Evolutionary conservation across 768 basidiomycete species (phyloP).

Genomic region (Tulasnella sp.): DNA sequence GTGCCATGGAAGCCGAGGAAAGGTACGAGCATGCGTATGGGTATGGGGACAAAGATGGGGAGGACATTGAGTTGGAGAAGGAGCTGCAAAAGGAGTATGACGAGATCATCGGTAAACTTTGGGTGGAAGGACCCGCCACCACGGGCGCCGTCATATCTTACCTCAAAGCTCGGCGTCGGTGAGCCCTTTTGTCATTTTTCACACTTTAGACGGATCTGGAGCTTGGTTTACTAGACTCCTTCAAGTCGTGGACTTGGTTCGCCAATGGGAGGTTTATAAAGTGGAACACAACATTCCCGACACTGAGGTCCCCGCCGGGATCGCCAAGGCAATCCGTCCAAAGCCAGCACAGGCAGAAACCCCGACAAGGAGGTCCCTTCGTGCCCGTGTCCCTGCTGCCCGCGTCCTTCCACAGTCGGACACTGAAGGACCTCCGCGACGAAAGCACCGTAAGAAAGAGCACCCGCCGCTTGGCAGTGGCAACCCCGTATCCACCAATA

Average conservation of each 20-base stretch:
- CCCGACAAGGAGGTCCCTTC: background rate
- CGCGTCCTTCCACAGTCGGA: background rate
- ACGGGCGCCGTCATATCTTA: constrained; percentile 17
- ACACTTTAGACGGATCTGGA: background rate
- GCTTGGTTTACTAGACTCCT: constrained; percentile 5
- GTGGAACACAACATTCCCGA: constrained; percentile 7
- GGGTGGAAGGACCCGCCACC: constrained; percentile 11
- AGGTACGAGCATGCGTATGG: constrained; percentile 17
- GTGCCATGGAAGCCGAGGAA: constrained; percentile 7
- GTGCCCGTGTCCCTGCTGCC: background rate
- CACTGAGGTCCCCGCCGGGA: background rate
- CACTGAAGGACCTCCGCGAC: background rate
- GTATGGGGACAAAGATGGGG: constrained; percentile 18
- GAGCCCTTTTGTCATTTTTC: background rate
- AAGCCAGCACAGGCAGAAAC: background rate
- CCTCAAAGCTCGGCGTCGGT: constrained; percentile 10
- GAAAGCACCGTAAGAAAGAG: background rate
- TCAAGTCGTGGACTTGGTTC: constrained; percentile 13
- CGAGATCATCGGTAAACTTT: constrained; percentile 11
- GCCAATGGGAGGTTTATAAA: constrained; percentile 18
- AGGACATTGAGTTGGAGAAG: constrained; percentile 19
- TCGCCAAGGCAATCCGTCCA: background rate
- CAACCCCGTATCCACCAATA: background rate
- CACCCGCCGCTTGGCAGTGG: background rate
- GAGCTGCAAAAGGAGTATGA: constrained; percentile 17